Base-by-base conservation (phyloP, 2,329 filamentous ascomycete genomes). In the Huntiella bhutanensis region DNA sequence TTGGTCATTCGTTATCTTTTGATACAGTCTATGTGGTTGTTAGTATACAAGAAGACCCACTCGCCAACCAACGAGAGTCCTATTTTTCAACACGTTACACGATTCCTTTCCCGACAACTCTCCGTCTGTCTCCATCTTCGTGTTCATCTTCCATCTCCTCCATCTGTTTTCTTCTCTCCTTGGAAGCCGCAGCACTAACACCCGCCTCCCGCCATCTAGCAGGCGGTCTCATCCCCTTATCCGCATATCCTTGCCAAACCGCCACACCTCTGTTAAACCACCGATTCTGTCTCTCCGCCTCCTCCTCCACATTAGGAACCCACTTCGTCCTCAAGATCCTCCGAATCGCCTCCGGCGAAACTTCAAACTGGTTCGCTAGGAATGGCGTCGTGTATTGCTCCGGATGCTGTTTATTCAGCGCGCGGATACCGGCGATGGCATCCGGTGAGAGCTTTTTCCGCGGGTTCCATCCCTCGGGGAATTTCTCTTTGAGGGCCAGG, bases 371-470 rank as follows among this genome's bases (percentile, higher is more conserved):
- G 1, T 76, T 57, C 1, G 88, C 75, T 11, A 96, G 74, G 33
- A 75, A 70, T 12, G 70, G 61, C 1, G 82, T 92, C 3, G 80
- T 82, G 64, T 86, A 95, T 48, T 71, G 69, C 2, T 80, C 70
- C 0, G 88, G 85, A 52, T 85, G 80, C 54, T 85, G 77, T 19
- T 71, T 65, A 59, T 95, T 76, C 33, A 98, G 67, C 15, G 82
- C 79, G 37, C 86, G 77, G 54, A 98, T 93, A 37, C 86, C 87
- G n/a, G 82, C 79, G 32, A 95, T 67, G 1, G 87, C 85, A 60
- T 96, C 88, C 0, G 91, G 91, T 0, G 91, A 96, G 7, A 98
- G 70, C 49, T 79, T 79, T 61, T 93, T 95, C 42, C 73, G 71
- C 28, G 91, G 88, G 22, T 71, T 70, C 87, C 88, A 98, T 7